Evolutionary conservation across 352 stramenopile species (phyloP).

Genomic region (Phytophthora meadii): DNA sequence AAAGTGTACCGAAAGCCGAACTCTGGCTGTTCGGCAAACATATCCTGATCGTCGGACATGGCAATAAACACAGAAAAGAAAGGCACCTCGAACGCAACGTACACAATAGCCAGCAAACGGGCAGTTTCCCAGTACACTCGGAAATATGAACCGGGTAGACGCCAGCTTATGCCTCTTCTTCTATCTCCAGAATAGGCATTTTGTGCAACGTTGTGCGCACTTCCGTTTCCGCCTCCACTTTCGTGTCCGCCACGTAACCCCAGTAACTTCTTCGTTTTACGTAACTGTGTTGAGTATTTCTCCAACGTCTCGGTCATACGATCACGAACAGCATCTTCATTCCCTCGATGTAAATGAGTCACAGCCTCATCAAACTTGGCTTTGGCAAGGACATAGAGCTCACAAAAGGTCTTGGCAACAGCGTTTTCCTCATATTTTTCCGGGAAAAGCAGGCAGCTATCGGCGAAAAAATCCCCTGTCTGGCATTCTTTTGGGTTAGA

Average conservation of each 20-base stretch:
- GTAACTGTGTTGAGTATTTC: slow-evolving; percentile 71
- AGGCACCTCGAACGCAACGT: slow-evolving; percentile 69
- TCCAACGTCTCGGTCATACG: slow-evolving; percentile 61
- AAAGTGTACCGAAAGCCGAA: slow-evolving; percentile 44
- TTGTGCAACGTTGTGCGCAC: slow-evolving; percentile 8
- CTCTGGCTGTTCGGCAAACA: slow-evolving; percentile 49
- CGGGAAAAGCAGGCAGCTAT: slow-evolving; percentile 60
- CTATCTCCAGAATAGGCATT: slow-evolving; percentile 5
- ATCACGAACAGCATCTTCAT: slow-evolving; percentile 35
- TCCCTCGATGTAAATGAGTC: slow-evolving; percentile 58
- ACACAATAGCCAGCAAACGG: slow-evolving; percentile 56
- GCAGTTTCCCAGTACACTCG: slow-evolving; percentile 64
- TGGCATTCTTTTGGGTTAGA: slow-evolving; percentile 63
- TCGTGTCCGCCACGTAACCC: slow-evolving; percentile 53
- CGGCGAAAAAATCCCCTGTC: slow-evolving; percentile 75
- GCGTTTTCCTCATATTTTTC: slow-evolving; percentile 79
- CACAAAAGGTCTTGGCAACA: slow-evolving; percentile 81
- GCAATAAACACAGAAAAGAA: slow-evolving; percentile 80
- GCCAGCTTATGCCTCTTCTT: slow-evolving; percentile 39
- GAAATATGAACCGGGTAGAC: slow-evolving; percentile 58
- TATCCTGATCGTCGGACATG: slow-evolving; percentile 57
- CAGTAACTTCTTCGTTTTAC: slow-evolving; percentile 81
- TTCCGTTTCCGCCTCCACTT: slow-evolving; percentile 21
- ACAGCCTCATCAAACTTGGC: slow-evolving; percentile 67
- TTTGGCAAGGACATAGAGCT: slow-evolving; percentile 82